Evolutionary conservation across 148 eudicot species (phyloP).

Genomic region (Rhododendron ferrugineum): DNA sequence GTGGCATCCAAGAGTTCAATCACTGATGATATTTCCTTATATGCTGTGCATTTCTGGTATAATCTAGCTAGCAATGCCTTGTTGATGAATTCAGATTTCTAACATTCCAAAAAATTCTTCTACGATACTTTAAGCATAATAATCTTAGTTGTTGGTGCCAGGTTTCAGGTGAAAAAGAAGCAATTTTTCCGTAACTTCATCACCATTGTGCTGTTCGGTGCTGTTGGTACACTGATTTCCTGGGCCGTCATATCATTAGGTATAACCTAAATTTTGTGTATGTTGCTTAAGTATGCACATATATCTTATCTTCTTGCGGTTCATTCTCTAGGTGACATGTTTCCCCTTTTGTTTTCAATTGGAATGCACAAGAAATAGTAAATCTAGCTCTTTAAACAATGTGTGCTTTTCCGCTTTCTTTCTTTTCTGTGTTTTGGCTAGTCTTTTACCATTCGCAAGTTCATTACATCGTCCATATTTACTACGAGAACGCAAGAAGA

Average conservation of each 20-base stretch:
- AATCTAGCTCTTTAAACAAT: too few relatives aligned
- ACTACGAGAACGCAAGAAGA: background rate
- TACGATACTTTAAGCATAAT: background rate
- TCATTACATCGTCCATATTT: too few relatives aligned
- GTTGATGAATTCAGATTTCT: background rate
- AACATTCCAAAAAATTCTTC: background rate
- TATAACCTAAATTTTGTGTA: slow-evolving; percentile 1
- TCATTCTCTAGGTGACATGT: too few relatives aligned
- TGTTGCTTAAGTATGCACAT: background rate
- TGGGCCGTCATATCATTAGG: slow-evolving; percentile 46
- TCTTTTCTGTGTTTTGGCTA: too few relatives aligned
- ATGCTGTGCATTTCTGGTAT: background rate
- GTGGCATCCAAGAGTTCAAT: background rate
- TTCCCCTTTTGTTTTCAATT: too few relatives aligned
- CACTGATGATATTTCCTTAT: background rate
- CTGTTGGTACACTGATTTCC: slow-evolving; percentile 57
- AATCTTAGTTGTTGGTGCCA: slow-evolving; percentile 16
- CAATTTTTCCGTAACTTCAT: slow-evolving; percentile 46
- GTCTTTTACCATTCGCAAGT: too few relatives aligned
- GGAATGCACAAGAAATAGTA: too few relatives aligned
- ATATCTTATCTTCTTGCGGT: too few relatives aligned
- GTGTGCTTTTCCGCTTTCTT: too few relatives aligned
- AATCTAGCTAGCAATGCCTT: background rate
- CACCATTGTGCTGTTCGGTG: slow-evolving; percentile 60
- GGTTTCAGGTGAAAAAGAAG: slow-evolving; percentile 46